phyloP scores from a whole-genome alignment of 2,329 filamentous ascomycete genomes.

The Trichoderma endophyticum region DNA sequence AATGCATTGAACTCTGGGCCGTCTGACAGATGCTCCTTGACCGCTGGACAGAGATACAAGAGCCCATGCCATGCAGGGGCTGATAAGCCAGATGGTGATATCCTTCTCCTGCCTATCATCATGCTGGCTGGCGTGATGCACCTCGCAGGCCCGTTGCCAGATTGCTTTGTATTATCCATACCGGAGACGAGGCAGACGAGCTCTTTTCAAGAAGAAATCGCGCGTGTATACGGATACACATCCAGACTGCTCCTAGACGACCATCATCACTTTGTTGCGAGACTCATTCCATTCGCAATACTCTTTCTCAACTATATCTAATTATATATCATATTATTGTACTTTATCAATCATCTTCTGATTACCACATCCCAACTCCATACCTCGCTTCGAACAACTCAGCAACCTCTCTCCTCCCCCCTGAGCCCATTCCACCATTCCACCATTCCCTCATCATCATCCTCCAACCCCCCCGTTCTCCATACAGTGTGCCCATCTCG shows the following conservation, averaged over 20 bases:
- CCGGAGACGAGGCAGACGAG: neutral
- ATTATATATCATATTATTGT: neutral
- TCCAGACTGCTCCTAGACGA: neutral
- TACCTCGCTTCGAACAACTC: neutral
- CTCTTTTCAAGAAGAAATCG: neutral
- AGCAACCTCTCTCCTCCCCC: neutral
- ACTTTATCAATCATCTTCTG: neutral
- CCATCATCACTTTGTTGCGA: neutral
- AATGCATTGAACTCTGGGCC: too few species aligned
- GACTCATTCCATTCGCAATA: neutral
- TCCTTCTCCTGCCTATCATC: neutral
- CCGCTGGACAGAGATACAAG: neutral
- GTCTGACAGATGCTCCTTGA: neutral
- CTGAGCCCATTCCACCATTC: neutral
- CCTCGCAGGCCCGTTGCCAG: neutral
- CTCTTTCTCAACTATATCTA: neutral
- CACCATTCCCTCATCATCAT: neutral
- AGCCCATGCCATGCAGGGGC: neutral
- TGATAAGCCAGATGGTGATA: neutral
- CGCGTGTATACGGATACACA: neutral
- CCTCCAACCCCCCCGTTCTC: neutral
- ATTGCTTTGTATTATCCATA: neutral
- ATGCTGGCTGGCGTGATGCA: neutral
- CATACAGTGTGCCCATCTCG: conserved; percentile 11
- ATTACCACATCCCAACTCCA: neutral